These are phyloP conservation scores for Arctium lappa DNA, from an alignment of 129 eudicot species.

Conservation along the genomic window DNA sequence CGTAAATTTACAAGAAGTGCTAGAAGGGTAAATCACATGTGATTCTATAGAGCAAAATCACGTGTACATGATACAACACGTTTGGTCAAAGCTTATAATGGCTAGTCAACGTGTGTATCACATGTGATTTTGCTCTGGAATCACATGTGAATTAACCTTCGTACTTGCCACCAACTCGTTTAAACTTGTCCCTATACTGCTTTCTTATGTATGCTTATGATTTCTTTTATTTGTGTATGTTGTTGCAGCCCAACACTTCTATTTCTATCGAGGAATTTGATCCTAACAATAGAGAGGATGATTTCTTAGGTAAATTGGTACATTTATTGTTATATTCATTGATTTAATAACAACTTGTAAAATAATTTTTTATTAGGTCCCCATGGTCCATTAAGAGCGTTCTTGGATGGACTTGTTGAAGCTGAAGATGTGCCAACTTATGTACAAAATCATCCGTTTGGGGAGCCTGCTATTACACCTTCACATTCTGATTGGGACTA, in stretches of 20 bases:
- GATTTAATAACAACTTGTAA: not conserved
- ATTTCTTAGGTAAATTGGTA: conserved; percentile 34
- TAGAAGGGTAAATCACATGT: not conserved
- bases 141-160: not conserved
- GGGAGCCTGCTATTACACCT: conserved; percentile 41
- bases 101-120: not conserved
- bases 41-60: not conserved
- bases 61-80: not conserved
- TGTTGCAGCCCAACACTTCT: too few relatives aligned
- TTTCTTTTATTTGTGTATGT: too few relatives aligned
- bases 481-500: conserved; percentile 44
- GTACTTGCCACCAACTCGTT: conserved; percentile 57
- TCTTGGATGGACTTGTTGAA: conserved; percentile 51
- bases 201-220: too few relatives aligned
- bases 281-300: conserved; percentile 24
- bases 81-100: too few relatives aligned
- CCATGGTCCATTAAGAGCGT: conserved; percentile 37
- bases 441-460: conserved; percentile 45
- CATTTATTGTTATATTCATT: not conserved
- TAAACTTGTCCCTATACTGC: too few relatives aligned
- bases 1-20: not conserved
- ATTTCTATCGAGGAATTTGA: not conserved
- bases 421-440: conserved; percentile 49
- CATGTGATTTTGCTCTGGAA: not conserved
- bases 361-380: conserved; percentile 37